phyloP scores from a whole-genome alignment of 768 basidiomycete species.

The Psilocybe azurescens region DNA sequence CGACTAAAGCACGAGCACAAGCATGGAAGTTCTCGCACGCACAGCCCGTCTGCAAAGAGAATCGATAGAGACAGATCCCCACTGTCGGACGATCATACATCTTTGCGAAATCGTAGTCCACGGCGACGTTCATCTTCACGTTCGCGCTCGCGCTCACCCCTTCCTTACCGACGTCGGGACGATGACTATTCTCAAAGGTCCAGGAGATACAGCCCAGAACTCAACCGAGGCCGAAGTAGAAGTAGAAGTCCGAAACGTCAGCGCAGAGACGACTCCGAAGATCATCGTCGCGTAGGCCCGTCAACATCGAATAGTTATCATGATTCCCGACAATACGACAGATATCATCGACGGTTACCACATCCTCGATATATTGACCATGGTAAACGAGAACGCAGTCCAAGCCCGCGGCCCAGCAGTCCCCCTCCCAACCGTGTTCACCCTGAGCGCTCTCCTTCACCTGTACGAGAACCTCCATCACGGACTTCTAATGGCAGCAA shows the following conservation, averaged over 20 bases:
- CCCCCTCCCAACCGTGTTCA: conserved; percentile 56
- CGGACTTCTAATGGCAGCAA: conserved; percentile 13
- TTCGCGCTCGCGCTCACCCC: conserved; percentile 58
- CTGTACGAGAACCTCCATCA: conserved; percentile 23
- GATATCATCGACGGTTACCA: conserved; percentile 25
- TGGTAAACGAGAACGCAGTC: conserved; percentile 45
- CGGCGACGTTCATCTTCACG: conserved; percentile 44
- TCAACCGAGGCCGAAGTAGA: conserved; percentile 34
- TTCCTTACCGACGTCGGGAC: conserved; percentile 32
- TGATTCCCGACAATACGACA: conserved; percentile 33
- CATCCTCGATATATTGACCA: conserved; percentile 32
- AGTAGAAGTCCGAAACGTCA: conserved; percentile 37
- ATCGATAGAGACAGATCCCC: conserved; percentile 20
- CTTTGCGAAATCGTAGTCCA: conserved; percentile 46
- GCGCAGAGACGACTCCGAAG: conserved; percentile 26
- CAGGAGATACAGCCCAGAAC: conserved; percentile 39
- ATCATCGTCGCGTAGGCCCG: conserved; percentile 35
- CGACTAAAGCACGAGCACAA: conserved; percentile 46
- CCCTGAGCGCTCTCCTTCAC: conserved; percentile 46
- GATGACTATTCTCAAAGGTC: conserved; percentile 28
- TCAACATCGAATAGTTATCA: conserved; percentile 61
- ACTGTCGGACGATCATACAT: conserved; percentile 5
- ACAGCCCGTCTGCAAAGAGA: conserved; percentile 21
- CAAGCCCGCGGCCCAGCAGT: conserved; percentile 35
- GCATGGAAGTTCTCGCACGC: conserved; percentile 32